Evolutionary conservation across 768 basidiomycete species (phyloP).

Genomic region (Mycena albidolilacea): DNA sequence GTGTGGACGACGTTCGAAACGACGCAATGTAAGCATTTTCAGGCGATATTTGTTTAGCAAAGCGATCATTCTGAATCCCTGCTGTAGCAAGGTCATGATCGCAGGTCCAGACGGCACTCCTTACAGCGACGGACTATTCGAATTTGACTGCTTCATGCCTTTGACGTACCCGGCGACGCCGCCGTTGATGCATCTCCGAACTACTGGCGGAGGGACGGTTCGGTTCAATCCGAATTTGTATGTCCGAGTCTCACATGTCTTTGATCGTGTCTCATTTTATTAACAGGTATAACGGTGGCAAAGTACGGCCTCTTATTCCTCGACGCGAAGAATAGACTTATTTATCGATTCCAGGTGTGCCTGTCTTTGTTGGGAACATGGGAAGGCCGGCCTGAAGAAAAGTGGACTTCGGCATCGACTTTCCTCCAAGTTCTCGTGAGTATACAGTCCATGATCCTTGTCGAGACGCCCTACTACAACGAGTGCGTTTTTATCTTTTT

Average conservation of each 20-base stretch:
- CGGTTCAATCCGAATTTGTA: slow-evolving; percentile 74
- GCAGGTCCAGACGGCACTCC: slow-evolving; percentile 71
- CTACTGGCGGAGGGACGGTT: slow-evolving; percentile 65
- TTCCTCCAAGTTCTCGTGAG: slow-evolving; percentile 70
- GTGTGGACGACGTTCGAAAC: slow-evolving; percentile 71
- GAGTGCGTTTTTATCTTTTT: slow-evolving; percentile 52
- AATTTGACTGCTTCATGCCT: slow-evolving; percentile 72
- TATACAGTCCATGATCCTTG: slow-evolving; percentile 72
- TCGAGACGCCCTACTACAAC: slow-evolving; percentile 70
- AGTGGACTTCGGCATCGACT: slow-evolving; percentile 66
- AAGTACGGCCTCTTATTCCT: slow-evolving; percentile 14
- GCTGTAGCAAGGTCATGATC: slow-evolving; percentile 66
- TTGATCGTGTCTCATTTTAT: not conserved
- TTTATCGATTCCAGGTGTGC: slow-evolving; percentile 62
- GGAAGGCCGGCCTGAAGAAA: slow-evolving; percentile 64
- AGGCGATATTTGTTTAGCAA: slow-evolving; percentile 2
- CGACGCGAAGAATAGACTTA: not conserved
- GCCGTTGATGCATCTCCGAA: slow-evolving; percentile 65
- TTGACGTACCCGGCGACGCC: slow-evolving; percentile 63
- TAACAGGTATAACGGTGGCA: slow-evolving; percentile 33
- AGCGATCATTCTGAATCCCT: slow-evolving; percentile 28
- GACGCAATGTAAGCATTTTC: slow-evolving; percentile 63
- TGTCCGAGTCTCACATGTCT: not conserved
- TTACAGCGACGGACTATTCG: slow-evolving; percentile 68
- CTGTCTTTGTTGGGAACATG: slow-evolving; percentile 71